Base-by-base conservation (phyloP, 345 rosid genomes). In the Hibiscus mutabilis region DNA sequence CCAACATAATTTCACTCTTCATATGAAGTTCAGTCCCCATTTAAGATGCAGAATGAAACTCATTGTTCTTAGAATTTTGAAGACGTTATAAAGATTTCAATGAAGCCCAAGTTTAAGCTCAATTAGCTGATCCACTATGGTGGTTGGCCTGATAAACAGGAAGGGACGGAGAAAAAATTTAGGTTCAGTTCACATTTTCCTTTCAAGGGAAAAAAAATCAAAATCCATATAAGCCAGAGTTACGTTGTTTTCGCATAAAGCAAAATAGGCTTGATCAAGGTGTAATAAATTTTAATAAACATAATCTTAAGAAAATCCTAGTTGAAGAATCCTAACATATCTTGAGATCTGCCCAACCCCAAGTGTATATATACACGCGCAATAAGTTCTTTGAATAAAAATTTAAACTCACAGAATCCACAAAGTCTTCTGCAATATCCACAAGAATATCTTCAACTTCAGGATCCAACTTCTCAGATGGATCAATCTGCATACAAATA, bases 351-450 rank as follows among this genome's bases (percentile, higher is more conserved):
- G 66, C 31, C 35, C 51, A 60, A 27, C 18, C 44, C 37, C 55
- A 51, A 14, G 37, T 29, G 69, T 12, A 15, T 22, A 40, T 9
- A 47, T 13, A 49, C 55, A 49, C 4, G 15, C 55, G 15, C 55
- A 40, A 8, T 8, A 0, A 18, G 29, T 12, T 72, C 14, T 55
- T 18, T 62, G 21, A 68, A 73, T 33, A 49, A n/a, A 49, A 60
- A 49, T 53, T 65, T 69, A 53, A 73, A 74, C 97, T 91, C 77
- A 95, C 99, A 49, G 96, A 89, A 51, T 90, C 97, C 29, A 95
- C 88, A 84, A 95, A 92, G 66, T 92, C 99, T 77, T 95, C 99
- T 11, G 97, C 97, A 80, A 92, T 86, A 77, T 95, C 97, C 56
- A 82, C 84, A 80, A 95, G 97, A 79, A 90, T 84, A 75, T 90